phyloP scores from a whole-genome alignment of 1,284 basidiomycete species.

The Agroathelia rolfsii region DNA sequence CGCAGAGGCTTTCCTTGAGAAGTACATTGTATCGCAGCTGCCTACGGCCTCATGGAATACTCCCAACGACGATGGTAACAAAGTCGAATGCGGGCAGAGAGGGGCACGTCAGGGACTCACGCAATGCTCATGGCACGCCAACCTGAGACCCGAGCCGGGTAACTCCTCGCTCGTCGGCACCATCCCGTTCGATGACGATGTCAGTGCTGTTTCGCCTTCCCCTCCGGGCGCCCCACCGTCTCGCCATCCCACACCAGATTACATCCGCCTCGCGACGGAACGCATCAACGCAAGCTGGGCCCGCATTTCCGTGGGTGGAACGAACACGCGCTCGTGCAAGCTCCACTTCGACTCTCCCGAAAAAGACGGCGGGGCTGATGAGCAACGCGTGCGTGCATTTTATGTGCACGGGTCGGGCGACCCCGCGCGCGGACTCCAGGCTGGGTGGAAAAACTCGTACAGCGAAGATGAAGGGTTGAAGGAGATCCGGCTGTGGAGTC shows the following conservation, averaged over 20 bases:
- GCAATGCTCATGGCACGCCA: too few relatives aligned
- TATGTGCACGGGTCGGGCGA: slow-evolving; percentile 21
- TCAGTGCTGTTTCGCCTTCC: too few relatives aligned
- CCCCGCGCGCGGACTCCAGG: slow-evolving; percentile 34
- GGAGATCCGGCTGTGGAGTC: slow-evolving; percentile 53
- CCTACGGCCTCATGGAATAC: slow-evolving; percentile 40
- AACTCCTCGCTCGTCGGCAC: too few relatives aligned
- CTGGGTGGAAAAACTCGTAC: slow-evolving; percentile 33
- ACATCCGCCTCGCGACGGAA: slow-evolving; percentile 18
- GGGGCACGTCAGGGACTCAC: too few relatives aligned
- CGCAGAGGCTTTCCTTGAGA: slow-evolving; percentile 32
- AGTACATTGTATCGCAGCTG: slow-evolving; percentile 35
- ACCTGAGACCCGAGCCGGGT: too few relatives aligned
- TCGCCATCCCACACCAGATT: slow-evolving; percentile 14
- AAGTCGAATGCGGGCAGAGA: too few relatives aligned
- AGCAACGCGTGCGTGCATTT: slow-evolving; percentile 17
- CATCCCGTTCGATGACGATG: too few relatives aligned
- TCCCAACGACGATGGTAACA: slow-evolving; percentile 14
- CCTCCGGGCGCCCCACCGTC: too few relatives aligned
- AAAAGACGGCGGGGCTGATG: too few relatives aligned
- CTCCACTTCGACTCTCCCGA: slow-evolving; percentile 54
- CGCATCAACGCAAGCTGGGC: slow-evolving; percentile 32
- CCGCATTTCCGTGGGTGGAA: slow-evolving; percentile 36
- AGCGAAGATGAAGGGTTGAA: slow-evolving; percentile 29
- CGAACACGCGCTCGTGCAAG: slow-evolving; percentile 55